Evolutionary conservation across 2,329 filamentous ascomycete species (phyloP), one percentile per base, ranked within the genome.

Genomic region (Aspergillus brasiliensis): DNA sequence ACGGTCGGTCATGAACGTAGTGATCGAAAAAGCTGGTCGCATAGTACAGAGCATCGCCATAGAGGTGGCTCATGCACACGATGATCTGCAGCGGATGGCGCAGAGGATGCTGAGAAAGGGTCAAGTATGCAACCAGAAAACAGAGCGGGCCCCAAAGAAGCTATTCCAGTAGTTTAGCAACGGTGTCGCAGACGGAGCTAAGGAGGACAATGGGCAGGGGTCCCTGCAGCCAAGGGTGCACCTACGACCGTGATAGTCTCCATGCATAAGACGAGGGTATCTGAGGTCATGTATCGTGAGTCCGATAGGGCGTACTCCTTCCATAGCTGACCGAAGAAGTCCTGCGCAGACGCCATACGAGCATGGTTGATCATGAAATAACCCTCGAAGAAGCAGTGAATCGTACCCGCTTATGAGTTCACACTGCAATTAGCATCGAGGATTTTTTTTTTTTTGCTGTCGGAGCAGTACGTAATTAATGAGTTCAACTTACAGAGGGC

Each of bases 241-340:
- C 87, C 70, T 78, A 93, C 90, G 44, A 87, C 87, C 1, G 92
- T 96, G 63, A 96, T 86, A 17, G 84, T 86, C 81, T 97, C 92
- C 75, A 96, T 88, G 74, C 90, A 93, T n/a, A 96, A 80, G 67
- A 95, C 92, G 69, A 96, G 92, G 1, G 88, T 84, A 71, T 95
- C 90, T 17, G 88, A 87, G 2, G 89, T 92, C 67, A 97, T 80
- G 71, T 97, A 97, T 46, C 92, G 84, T 57, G 92, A 96, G 78
- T 97, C 92, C 2, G 91, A 93, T 34, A 93, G 83, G 3, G 91
- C 84, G 73, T 97, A 97, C 76, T 97, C 92, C 73, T 97, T 97
- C 92, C 92, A 97, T 47, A 96, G 81, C 79, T 97, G 91, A 2
- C 89, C 91, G 58, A 93, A 89, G 7, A 95, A 78, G 57, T 88